Percentiles rank a stretch among this genome's conserved stretches.
These are phyloP conservation scores for Drosera capensis DNA, from an alignment of 148 eudicot genomes.

Conservation along the genomic window DNA sequence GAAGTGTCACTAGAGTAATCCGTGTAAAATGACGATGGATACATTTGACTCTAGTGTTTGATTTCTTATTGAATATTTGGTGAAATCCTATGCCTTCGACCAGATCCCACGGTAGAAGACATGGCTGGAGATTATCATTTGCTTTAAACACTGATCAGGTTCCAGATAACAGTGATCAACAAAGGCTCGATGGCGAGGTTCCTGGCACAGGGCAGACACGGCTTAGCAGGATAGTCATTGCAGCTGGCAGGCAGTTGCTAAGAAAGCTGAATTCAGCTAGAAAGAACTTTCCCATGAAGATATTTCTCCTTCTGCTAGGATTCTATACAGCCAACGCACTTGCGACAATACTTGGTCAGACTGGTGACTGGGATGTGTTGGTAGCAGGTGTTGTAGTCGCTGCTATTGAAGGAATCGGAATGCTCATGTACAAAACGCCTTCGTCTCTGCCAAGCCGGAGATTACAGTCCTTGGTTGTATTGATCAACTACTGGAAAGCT, in stretches of 20 bases:
- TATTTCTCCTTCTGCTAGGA: conserved; percentile 77
- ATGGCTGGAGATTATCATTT: conserved; percentile 35
- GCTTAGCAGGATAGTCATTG: conserved; percentile 65
- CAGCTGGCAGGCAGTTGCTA: conserved; percentile 62
- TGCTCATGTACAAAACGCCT: conserved; percentile 74
- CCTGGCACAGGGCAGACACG: conserved; percentile 58
- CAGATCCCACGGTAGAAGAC: conserved; percentile 25
- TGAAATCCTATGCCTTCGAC: conserved; percentile 5
- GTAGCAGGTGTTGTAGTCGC: conserved; percentile 96
- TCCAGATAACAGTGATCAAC: conserved; percentile 33
- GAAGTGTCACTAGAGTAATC: too few species aligned
- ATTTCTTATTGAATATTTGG: not conserved
- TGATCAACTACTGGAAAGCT: conserved; percentile 94
- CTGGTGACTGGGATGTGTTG: conserved; percentile 94
- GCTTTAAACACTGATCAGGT: conserved; percentile 67
- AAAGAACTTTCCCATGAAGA: conserved; percentile 81
- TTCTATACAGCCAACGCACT: conserved; percentile 94
- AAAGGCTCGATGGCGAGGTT: conserved; percentile 24
- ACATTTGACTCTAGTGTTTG: too few species aligned
- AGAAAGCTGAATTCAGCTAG: conserved; percentile 66
- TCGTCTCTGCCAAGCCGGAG: conserved; percentile 21
- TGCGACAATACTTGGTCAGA: conserved; percentile 91
- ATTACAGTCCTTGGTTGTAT: conserved; percentile 48
- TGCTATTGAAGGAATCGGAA: conserved; percentile 85
- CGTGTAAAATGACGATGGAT: too few species aligned